Evolutionary conservation across 202 grass and related monocot genomes (phyloP).

Genomic region (Cymbopogon flexuosus): DNA sequence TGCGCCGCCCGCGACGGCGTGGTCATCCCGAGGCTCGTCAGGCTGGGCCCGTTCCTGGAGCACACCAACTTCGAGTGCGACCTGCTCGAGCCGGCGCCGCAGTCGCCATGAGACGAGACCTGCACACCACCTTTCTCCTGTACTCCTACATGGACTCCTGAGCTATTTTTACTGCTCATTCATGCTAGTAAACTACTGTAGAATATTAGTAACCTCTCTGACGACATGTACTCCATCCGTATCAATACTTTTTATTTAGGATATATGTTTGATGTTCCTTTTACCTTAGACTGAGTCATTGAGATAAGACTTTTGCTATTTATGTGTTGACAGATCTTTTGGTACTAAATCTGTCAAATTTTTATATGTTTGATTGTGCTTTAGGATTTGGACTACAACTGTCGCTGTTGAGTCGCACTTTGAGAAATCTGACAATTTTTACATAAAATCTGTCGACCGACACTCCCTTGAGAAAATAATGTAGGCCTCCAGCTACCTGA

Average conservation of each 20-base stretch:
- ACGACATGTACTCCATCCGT: background rate
- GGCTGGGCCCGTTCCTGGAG: conserved; percentile 61
- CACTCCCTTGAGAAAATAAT: background rate
- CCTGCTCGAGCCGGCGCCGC: conserved; percentile 40
- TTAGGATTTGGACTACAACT: too few species aligned
- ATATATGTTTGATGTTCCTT: background rate
- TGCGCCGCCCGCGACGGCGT: conserved; percentile 69
- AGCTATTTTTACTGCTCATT: background rate
- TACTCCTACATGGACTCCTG: background rate
- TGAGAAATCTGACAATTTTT: too few species aligned
- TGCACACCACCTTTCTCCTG: background rate
- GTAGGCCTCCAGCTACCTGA: too few species aligned
- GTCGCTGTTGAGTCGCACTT: too few species aligned
- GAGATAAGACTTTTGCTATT: too few species aligned
- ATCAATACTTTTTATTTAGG: too few species aligned
- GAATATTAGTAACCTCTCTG: background rate
- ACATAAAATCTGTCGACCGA: too few species aligned
- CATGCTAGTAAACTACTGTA: background rate
- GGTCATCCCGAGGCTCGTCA: conserved; percentile 71
- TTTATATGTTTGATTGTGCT: too few species aligned
- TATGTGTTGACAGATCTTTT: too few species aligned
- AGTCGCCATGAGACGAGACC: background rate
- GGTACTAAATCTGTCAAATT: too few species aligned
- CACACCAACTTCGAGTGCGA: conserved; percentile 89
- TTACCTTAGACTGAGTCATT: too few species aligned